These are phyloP conservation scores for Centrapalus pauciflorus DNA, from an alignment of 129 eudicot genomes.

Conservation along the genomic window DNA sequence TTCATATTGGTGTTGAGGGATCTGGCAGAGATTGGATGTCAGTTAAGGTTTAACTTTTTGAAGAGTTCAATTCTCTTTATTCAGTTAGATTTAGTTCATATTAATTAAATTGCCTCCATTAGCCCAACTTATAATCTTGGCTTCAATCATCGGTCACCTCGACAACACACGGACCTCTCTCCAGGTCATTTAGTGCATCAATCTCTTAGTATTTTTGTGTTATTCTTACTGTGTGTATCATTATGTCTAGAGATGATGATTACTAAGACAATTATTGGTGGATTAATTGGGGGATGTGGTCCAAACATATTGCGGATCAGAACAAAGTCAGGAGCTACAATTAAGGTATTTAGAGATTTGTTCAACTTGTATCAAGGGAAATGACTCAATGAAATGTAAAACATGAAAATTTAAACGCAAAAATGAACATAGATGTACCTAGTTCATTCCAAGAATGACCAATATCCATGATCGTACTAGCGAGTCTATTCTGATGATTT, in stretches of 20 bases:
- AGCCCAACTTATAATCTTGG: slow-evolving; percentile 67
- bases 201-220: no score
- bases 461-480: no score
- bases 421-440: no score
- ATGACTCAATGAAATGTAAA: no score
- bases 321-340: slow-evolving; percentile 90
- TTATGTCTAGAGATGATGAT: slow-evolving; percentile 78
- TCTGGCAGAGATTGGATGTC: slow-evolving; percentile 78
- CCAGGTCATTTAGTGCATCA: slow-evolving; percentile 54
- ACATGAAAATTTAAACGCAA: no score
- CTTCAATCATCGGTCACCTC: slow-evolving; percentile 43
- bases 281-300: slow-evolving; percentile 88
- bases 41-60: slow-evolving; percentile 52
- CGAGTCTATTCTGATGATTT: no score
- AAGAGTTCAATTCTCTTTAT: neutral
- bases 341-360: no score
- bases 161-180: slow-evolving; percentile 60
- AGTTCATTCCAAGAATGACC: no score
- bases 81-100: slow-evolving; percentile 2
- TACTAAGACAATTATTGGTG: slow-evolving; percentile 82
- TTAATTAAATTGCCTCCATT: slow-evolving; percentile 67
- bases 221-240: no score
- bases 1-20: slow-evolving; percentile 79
- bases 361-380: no score
- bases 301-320: slow-evolving; percentile 87